A percentile compares a stretch with the other conserved stretches of the same genome.
Conservation (phyloP, 2,329 filamentous ascomycete species). For the Colletotrichum sp. region DNA sequence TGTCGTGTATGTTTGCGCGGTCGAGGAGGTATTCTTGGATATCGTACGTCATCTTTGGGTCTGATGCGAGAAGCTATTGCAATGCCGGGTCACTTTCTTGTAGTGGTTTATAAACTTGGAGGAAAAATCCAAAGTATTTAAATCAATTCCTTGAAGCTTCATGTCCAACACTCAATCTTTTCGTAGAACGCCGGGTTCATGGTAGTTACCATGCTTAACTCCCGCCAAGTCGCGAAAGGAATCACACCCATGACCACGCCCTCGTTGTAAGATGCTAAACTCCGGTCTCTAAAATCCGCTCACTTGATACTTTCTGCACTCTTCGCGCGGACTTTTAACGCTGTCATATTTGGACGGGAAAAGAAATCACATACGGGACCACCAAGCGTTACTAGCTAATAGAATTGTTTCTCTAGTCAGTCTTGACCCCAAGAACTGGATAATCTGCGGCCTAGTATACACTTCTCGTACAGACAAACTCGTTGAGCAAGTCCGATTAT, state of each 20-base stretch:
- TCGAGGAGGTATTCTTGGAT: conserved; percentile 33
- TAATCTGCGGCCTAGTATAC: not conserved
- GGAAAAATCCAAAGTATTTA: not conserved
- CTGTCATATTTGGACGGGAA: too few species aligned
- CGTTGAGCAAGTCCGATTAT: not conserved
- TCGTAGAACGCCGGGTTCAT: not conserved
- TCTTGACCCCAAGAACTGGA: not conserved
- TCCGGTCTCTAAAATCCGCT: not conserved
- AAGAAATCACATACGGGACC: not conserved
- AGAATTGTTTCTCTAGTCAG: not conserved
- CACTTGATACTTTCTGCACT: not conserved
- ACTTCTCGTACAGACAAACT: not conserved
- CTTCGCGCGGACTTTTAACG: not conserved
- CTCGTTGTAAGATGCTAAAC: not conserved
- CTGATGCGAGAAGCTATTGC: not conserved
- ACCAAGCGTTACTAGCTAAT: not conserved
- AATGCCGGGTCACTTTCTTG: not conserved
- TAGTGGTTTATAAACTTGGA: not conserved
- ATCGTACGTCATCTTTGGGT: conserved; percentile 20
- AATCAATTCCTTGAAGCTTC: not conserved
- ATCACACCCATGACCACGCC: not conserved
- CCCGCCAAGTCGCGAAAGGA: not conserved
- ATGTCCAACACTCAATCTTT: not conserved
- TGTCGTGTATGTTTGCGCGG: conserved; percentile 35
- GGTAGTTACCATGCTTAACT: not conserved